A percentile compares a stretch with the other conserved stretches of the same genome.
phyloP scores from a whole-genome alignment of 2,329 filamentous ascomycete species.

The Cytospora chrysosperma region DNA sequence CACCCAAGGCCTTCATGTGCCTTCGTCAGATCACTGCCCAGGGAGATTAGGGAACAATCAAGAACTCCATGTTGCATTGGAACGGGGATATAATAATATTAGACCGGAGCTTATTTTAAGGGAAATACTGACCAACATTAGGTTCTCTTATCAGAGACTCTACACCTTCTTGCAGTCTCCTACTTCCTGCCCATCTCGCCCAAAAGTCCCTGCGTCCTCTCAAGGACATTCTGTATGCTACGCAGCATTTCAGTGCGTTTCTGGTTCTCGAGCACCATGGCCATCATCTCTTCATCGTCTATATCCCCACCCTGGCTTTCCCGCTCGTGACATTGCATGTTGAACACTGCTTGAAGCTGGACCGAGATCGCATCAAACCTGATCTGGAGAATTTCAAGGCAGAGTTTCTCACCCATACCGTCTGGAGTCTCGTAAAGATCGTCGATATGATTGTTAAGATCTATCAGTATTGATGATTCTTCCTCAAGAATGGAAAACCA shows the following conservation, averaged over 20 bases:
- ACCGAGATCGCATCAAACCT: neutral
- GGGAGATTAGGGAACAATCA: too few species aligned
- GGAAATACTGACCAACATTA: too few species aligned
- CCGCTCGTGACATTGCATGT: neutral
- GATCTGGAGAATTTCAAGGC: neutral
- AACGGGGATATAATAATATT: too few species aligned
- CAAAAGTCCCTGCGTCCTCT: neutral
- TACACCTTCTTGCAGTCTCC: neutral
- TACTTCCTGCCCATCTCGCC: neutral
- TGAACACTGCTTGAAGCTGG: slow-evolving; percentile 1
- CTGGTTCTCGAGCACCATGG: neutral
- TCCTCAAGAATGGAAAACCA: neutral
- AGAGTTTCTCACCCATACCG: neutral
- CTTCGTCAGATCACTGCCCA: too few species aligned
- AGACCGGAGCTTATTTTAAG: too few species aligned
- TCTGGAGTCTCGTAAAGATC: neutral
- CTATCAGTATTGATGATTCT: neutral
- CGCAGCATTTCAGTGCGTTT: neutral
- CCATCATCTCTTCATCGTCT: neutral
- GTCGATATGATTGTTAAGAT: neutral
- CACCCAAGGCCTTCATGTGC: too few species aligned
- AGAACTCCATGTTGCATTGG: too few species aligned
- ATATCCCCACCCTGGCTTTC: neutral
- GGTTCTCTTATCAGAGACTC: too few species aligned
- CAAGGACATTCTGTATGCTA: neutral